phyloP scores from a whole-genome alignment of 140 eudicot species.

The Flaveria floridana region DNA sequence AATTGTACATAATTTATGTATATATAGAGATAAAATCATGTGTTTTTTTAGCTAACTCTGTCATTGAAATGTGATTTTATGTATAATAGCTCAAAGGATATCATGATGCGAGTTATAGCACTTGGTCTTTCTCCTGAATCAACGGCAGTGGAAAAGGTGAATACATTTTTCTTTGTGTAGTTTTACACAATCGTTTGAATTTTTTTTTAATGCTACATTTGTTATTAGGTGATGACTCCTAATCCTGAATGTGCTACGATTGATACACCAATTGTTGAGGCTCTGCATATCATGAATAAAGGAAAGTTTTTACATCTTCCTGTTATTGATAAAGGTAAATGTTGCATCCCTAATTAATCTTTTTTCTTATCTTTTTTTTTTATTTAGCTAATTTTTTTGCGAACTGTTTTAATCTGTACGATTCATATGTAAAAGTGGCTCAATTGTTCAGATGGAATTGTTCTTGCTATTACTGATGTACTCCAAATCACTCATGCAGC shows the following conservation, averaged over 20 bases:
- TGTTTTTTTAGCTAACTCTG: constrained; percentile 8
- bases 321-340: constrained; percentile 79
- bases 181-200: neutral
- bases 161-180: neutral
- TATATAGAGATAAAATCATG: neutral
- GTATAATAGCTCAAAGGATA: constrained; percentile 80
- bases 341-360: neutral
- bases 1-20: neutral
- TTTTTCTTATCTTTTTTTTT: neutral
- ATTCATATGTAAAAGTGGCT: constrained; percentile 22
- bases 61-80: constrained; percentile 14
- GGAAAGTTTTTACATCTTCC: constrained; percentile 97
- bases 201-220: neutral
- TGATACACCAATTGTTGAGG: constrained; percentile 94
- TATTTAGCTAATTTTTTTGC: neutral
- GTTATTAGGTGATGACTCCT: constrained; percentile 86
- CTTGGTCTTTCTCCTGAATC: constrained; percentile 75
- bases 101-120: constrained; percentile 92
- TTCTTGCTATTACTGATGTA: constrained; percentile 83
- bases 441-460: constrained; percentile 67
- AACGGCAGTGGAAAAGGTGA: constrained; percentile 84
- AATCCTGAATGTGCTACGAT: constrained; percentile 91
- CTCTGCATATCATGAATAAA: constrained; percentile 87
- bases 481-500: constrained; percentile 91
- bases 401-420: neutral